Evolutionary conservation across 139 green algal genomes (phyloP), one percentile per base, ranked within the genome.

Genomic region (Chlamydomonas urium): DNA sequence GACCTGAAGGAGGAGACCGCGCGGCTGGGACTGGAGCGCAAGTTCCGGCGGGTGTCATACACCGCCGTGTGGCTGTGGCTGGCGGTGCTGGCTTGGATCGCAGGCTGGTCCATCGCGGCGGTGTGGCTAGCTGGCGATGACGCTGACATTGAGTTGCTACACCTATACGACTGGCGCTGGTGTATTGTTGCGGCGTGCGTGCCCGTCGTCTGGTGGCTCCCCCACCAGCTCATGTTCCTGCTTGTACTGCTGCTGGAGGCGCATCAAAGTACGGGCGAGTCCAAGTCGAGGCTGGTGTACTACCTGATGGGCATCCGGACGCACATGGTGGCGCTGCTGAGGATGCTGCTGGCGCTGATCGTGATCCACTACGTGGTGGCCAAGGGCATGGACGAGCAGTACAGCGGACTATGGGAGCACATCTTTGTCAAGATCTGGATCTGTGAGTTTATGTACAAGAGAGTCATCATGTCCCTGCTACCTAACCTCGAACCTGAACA

Each of bases 261-360:
- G 17, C 21, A 21, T 56, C 21, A 17, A 26, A 17, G 45, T 21
- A 26, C 21, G 45, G 45, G 45, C 17, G 45, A 56, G 45, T 17
- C 45, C 17, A 56, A 56, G 45, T 56, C n/a, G n/a, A n/a, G n/a
- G n/a, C n/a, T n/a, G 45, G 45, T 56, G 45, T 56, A 56, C 45
- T 56, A 56, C 21, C 45, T 56, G 17, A 56, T 56, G 45, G 45
- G 45, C 45, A 56, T 56, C 17, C 17, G 45, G 45, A 21, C 21
- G 21, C 45, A 56, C 45, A 56, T 26, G 17, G 17, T 56, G 45
- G 45, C 45, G 17, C 45, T 56, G 17, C 45, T 21, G 45, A 56
- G 45, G n/a, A n/a, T 56, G 17, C 45, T 56, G 17, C 45, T 56
- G 45, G 45, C 45, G 21, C 17, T 26, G 45, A 17, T 56, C 45